Evolutionary conservation across 371 early-diverging fungal species (phyloP).

Genomic region (Haplosporangium sp.): DNA sequence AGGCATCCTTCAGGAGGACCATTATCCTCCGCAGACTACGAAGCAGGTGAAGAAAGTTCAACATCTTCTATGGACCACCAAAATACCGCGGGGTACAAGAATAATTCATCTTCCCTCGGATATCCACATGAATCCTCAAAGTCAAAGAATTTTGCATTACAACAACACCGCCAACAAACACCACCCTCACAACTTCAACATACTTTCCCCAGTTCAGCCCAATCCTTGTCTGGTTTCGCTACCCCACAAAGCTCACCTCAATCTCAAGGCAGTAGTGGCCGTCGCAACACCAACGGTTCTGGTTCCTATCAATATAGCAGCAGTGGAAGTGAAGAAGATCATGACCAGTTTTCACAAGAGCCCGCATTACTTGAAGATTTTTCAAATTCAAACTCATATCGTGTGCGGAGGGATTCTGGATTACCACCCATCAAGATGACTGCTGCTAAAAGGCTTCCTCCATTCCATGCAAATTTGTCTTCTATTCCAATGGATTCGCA

Average conservation of each 20-base stretch:
- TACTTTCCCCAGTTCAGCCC: constrained; percentile 12
- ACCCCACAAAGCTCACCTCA: constrained; percentile 45
- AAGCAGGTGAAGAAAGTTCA: constrained; percentile 35
- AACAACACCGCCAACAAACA: constrained; percentile 24
- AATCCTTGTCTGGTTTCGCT: constrained; percentile 32
- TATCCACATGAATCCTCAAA: constrained; percentile 27
- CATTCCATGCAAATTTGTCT: constrained; percentile 22
- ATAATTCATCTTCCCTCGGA: constrained; percentile 31
- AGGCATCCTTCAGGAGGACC: constrained; percentile 40
- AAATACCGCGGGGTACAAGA: constrained; percentile 21
- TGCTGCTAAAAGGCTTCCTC: constrained; percentile 48
- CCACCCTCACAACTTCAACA: constrained; percentile 14
- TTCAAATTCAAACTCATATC: constrained; percentile 8
- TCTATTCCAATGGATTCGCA: constrained; percentile 29
- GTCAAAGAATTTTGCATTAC: constrained; percentile 10
- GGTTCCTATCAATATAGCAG: constrained; percentile 17
- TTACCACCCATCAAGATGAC: constrained; percentile 42
- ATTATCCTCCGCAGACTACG: constrained; percentile 40
- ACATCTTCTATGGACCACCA: constrained; percentile 34
- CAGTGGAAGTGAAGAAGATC: constrained; percentile 50
- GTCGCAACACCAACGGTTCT: constrained; percentile 12
- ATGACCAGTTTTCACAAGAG: constrained; percentile 20
- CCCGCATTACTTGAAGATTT: constrained; percentile 31
- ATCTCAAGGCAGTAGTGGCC: constrained; percentile 20
- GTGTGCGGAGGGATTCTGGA: constrained; percentile 42